Percentiles rank a stretch among this genome's conserved stretches.
Conservation (phyloP, 805 yeast genomes). For the Candida chauliodis region DNA sequence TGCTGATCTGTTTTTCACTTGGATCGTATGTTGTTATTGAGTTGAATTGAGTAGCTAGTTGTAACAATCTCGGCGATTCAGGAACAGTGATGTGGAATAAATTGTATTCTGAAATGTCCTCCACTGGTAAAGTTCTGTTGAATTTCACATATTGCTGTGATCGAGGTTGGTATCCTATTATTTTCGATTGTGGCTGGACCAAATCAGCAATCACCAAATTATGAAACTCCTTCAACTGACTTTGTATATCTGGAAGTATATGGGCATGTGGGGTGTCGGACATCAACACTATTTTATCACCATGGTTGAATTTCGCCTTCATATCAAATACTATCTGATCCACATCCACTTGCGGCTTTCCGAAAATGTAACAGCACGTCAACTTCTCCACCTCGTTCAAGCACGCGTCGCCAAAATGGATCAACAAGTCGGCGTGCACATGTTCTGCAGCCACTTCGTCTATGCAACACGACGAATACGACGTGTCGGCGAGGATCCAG, state of each 20-base stretch:
- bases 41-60: conserved; percentile 66
- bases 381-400: conserved; percentile 70
- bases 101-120: conserved; percentile 40
- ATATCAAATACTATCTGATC: conserved; percentile 38
- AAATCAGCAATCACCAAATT: conserved; percentile 33
- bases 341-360: conserved; percentile 56
- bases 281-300: conserved; percentile 57
- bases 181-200: conserved; percentile 25
- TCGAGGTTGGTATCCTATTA: conserved; percentile 36
- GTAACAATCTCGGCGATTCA: conserved; percentile 73
- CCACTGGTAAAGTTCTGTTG: conserved; percentile 22
- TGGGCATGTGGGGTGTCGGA: conserved; percentile 68
- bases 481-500: conserved; percentile 92
- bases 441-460: conserved; percentile 98
- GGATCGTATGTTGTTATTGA: conserved; percentile 53
- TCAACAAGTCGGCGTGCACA: conserved; percentile 76
- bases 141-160: conserved; percentile 5
- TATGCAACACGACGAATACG: conserved; percentile 92
- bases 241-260: conserved; percentile 39
- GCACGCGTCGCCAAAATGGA: conserved; percentile 96
- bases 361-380: conserved; percentile 79
- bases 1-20: conserved; percentile 19
- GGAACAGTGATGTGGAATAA: conserved; percentile 74
- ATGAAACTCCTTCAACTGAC: conserved; percentile 28
- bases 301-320: conserved; percentile 33